Base-by-base conservation (phyloP, 306 rosid genomes). In the Begonia peltatifolia region DNA sequence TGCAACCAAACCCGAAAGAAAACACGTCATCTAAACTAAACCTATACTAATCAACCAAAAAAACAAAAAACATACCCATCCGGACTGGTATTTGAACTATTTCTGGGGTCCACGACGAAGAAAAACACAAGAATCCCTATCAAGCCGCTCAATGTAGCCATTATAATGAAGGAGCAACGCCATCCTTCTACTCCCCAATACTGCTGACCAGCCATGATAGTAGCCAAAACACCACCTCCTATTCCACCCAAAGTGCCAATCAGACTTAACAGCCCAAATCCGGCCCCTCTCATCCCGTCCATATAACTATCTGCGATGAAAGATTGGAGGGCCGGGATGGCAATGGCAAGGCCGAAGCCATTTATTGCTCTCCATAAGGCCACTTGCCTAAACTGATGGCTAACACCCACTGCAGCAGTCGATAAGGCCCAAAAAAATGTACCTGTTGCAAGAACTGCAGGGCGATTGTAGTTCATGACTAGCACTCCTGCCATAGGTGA, bases 291-390 rank as follows among this genome's bases (percentile, higher is more conserved):
- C 47, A 61, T 74, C 12, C 82, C 77, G 44, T 87, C 96, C 30
- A 7, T 65, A 47, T 84, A 84, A 67, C 85, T 81, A 59, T 87
- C 96, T 47, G 96, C 96, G 57, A 87, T 77, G 66, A 87, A 87
- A 14, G 94, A 81, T 65, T 87, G 96, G 16, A 87, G 84, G 22
- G 96, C 92, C 4, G 96, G 96, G 62, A 87, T 84, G 48, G 84
- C 96, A 64, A 87, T 84, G 1, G 96, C 96, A 69, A 87, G 68
- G 23, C 96, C 96, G 46, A 87, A 73, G 11, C 94, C 96, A 62
- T 87, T 87, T 50, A 84, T 55, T 25, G 85, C 94, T 64, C 94
- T 81, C 94, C 94, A 87, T 52, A 87, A 68, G n/a, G 92, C 87
- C 57, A 71, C 94, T 66, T 81, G 87, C 38, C 53, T 14, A 60